These are phyloP conservation scores for Sporobolus alterniflorus DNA, from an alignment of 202 grass and related monocot species.

Conservation along the genomic window DNA sequence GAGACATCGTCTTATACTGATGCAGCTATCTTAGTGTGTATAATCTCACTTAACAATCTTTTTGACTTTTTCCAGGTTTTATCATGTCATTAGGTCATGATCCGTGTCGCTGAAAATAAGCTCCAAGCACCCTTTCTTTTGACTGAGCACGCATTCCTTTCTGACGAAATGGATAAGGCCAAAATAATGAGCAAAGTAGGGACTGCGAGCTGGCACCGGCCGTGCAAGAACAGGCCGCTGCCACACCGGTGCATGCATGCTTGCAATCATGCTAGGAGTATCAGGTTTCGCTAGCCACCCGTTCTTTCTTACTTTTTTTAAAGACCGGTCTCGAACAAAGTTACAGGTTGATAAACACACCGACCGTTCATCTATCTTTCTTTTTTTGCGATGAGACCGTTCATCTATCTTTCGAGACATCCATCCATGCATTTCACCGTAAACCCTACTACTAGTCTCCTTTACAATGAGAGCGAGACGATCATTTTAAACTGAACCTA, in stretches of 20 bases:
- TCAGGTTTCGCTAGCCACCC: conserved; percentile 29
- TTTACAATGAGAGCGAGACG: neutral
- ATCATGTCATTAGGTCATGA: neutral
- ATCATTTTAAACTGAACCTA: neutral
- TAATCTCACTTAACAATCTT: no score
- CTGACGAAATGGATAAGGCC: neutral
- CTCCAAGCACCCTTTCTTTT: no score
- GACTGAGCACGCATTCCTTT: no score
- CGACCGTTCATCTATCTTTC: neutral
- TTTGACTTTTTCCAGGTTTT: no score
- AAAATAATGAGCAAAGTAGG: neutral
- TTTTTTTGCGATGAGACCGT: no score
- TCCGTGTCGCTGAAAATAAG: no score
- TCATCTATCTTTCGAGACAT: neutral
- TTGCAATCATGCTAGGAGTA: neutral
- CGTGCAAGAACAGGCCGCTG: neutral
- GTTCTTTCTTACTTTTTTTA: conserved; percentile 26
- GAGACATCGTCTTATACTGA: no score
- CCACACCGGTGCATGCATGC: conserved; percentile 37
- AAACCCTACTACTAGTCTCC: neutral
- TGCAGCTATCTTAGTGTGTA: no score
- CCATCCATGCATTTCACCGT: neutral
- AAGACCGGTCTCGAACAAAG: conserved; percentile 23
- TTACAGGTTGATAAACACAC: neutral
- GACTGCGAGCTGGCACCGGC: neutral